A percentile compares a stretch with the other conserved stretches of the same genome.
These are phyloP conservation scores for Eustoma russellianum DNA, from an alignment of 257 asterid genomes.

Conservation along the genomic window DNA sequence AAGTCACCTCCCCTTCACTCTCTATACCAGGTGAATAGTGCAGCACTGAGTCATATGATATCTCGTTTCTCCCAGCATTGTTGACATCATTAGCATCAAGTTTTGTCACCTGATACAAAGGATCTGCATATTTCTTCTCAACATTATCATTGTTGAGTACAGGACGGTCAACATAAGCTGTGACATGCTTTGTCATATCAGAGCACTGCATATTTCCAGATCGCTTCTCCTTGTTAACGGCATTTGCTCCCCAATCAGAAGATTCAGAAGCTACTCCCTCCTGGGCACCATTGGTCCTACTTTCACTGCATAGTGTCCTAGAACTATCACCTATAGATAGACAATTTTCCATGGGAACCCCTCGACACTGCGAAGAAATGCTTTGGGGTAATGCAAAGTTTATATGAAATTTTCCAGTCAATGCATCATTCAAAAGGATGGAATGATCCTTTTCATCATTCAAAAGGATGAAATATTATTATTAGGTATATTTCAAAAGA, in stretches of 20 bases:
- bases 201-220: neutral
- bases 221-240: constrained; percentile 5
- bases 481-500: too few species aligned
- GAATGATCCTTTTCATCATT: constrained; percentile 70
- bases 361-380: constrained; percentile 18
- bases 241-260: constrained; percentile 3
- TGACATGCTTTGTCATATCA: constrained; percentile 12
- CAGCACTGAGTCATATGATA: too few species aligned
- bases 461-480: too few species aligned
- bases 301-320: constrained; percentile 4
- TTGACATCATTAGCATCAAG: constrained; percentile 4
- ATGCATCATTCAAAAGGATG: constrained; percentile 54
- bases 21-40: neutral
- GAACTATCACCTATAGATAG: neutral
- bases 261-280: constrained; percentile 13
- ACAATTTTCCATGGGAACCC: constrained; percentile 10
- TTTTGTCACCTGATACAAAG: too few species aligned
- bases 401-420: constrained; percentile 45
- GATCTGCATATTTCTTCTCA: constrained; percentile 6
- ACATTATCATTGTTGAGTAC: constrained; percentile 3
- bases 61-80: neutral
- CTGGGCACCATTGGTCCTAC: constrained; percentile 2
- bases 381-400: constrained; percentile 30
- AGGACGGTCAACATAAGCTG: constrained; percentile 7
- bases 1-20: too few species aligned